Evolutionary conservation across 495 filamentous ascomycete species (phyloP), one percentile per base, ranked within the genome.

Genomic region (Penicillium waksmanii): DNA sequence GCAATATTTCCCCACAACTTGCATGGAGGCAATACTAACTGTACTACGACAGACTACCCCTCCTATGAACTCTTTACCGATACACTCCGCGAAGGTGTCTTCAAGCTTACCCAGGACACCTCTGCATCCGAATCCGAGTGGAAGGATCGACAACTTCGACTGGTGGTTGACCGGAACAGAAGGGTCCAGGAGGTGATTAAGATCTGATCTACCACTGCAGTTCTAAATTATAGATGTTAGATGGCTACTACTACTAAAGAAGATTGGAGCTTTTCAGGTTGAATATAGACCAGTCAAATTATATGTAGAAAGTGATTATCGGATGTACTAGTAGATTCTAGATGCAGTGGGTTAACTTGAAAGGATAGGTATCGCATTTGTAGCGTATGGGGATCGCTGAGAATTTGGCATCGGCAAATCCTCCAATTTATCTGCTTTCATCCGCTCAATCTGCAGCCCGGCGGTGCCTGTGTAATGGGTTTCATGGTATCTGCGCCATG

Each of bases 51-150:
- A 85, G 83, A 88, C 70, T 88, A 87, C 64, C 85, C 85, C 10
- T 82, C 84, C 11, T 87, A 87, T 64, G 85, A 96, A 70, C 80
- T 96, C 15, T 94, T 85, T 73, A 84, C 83, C n/a, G 84, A 89
- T 25, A 80, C 76, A 11, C 67, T 96, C 57, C 82, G 90, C 55
- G 57, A 72, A 12, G 91, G 91, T 6, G 77, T 85, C 7, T 89
- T 93, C 65, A 71, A 69, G 47, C 73, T 73, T 44, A 5, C 65
- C 44, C 46, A 57, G 49, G 23, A 60, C 34, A 47, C 63, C 1
- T 60, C 66, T 0, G 40, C 55, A 10, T 59, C 65, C 0, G 19
- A 55, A 8, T 73, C 73, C 12, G 63, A 81, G 36, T 83, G 82
- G 58, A 76, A 81, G 52, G 75, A 75, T 6, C 72, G 70, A 53